phyloP scores from a whole-genome alignment of 345 rosid genomes.

The Euphorbia peplus region DNA sequence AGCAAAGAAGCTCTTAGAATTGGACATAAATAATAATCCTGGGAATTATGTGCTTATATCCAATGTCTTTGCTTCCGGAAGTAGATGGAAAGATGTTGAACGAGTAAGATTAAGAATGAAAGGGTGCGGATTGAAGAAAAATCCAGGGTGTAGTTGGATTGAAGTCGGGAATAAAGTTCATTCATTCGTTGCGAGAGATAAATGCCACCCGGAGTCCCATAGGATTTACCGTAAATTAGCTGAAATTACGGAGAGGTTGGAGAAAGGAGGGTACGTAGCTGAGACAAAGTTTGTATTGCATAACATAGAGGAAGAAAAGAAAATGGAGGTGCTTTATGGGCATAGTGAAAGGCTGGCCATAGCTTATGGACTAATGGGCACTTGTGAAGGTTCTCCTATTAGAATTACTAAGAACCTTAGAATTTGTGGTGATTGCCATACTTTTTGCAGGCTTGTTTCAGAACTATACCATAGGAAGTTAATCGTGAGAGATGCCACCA shows the following conservation, averaged over 20 bases:
- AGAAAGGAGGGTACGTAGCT: constrained; percentile 63
- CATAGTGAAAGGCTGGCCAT: constrained; percentile 86
- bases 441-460: constrained; percentile 72
- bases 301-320: constrained; percentile 59
- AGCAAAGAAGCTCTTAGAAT: constrained; percentile 52
- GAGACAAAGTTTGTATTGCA: constrained; percentile 65
- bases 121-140: constrained; percentile 66
- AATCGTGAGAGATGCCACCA: constrained; percentile 75
- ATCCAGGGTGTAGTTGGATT: constrained; percentile 93
- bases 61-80: constrained; percentile 66
- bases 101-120: constrained; percentile 62
- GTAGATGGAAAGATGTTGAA: constrained; percentile 70
- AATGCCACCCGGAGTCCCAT: constrained; percentile 60
- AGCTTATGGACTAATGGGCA: constrained; percentile 59
- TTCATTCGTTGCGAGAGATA: constrained; percentile 74
- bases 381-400: constrained; percentile 41
- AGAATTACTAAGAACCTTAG: constrained; percentile 72
- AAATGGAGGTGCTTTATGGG: constrained; percentile 61
- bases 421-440: constrained; percentile 80
- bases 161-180: constrained; percentile 64
- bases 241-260: constrained; percentile 48
- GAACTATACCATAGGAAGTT: constrained; percentile 47
- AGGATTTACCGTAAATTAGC: constrained; percentile 50
- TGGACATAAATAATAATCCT: constrained; percentile 50
- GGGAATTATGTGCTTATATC: constrained; percentile 83